Base-by-base conservation (phyloP, 1,139 yeast species). In the Protomyces arabidopsidicola region DNA sequence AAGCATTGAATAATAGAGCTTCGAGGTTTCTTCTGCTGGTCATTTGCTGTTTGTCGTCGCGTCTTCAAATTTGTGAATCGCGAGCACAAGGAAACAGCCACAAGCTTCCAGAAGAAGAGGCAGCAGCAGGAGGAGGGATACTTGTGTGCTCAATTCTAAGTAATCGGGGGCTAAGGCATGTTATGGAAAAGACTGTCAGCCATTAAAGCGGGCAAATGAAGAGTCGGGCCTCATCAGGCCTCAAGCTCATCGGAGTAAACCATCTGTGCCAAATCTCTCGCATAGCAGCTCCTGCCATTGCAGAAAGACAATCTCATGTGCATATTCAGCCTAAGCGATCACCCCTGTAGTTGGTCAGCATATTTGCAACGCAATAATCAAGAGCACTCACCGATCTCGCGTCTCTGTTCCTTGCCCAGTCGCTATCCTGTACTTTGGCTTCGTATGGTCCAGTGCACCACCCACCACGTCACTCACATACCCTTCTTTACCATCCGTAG, bases 381-480 rank as follows among this genome's bases (percentile, higher is more conserved):
- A 1, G 2, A 27, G 31, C 9, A 27, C 42, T 16, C 18, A 42
- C 48, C 62, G 62, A 38, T 58, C 62, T 6, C 62, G 16, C 5
- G 52, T 52, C 16, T 58, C 62, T 2, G 62, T 58, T 42, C 56
- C 55, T 24, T 58, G 53, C 2, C 62, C 62, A 3, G 42, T 52
- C 9, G 62, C 62, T 10, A 58, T 16, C 14, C 62, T 34, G 20
- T 58, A 58, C 45, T 52, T 51, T n/a, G 52, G 51, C 51, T 20
- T 42, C 35, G 57, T 20, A 20, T 36, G 12, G 31, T 22, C 57
- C 22, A 20, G 53, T 14, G 36, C 36, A 24, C 36, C 53, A 22
- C 34, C 53, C 18, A 31, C 22, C 16, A 31, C 20, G 14, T 50
- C 34, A 24, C 36, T 50, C 16, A 31, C 53, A 50, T 27, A 50